Conservation (phyloP, 108 stramenopile genomes). For the Skeletonema potamos region DNA sequence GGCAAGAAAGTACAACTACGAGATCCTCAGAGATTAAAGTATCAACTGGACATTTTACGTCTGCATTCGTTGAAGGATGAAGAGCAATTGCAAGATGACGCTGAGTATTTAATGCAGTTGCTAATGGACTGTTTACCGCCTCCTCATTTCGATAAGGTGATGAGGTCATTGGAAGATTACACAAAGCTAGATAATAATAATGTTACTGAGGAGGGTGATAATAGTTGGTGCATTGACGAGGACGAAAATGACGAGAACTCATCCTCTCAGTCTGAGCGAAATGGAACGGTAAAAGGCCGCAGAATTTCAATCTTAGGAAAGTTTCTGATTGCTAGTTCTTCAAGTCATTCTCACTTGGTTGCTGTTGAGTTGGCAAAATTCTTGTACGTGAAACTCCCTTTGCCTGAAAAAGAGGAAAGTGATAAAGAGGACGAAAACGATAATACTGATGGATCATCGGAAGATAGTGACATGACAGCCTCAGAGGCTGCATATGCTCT, state of each 20-base stretch:
- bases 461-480: neutral
- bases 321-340: constrained; percentile 6
- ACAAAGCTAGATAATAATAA: constrained; percentile 18
- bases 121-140: constrained; percentile 25
- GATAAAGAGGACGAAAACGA: neutral
- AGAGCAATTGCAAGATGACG: constrained; percentile 16
- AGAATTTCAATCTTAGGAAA: constrained; percentile 23
- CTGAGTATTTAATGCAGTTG: constrained; percentile 23
- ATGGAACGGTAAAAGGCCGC: constrained; percentile 7
- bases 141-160: constrained; percentile 38
- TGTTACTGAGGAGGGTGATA: neutral
- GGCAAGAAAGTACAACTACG: neutral
- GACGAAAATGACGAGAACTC: constrained; percentile 6
- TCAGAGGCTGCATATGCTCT: constrained; percentile 1
- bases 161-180: constrained; percentile 22
- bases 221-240: constrained; percentile 9
- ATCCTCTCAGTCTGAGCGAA: neutral
- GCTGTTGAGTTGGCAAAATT: constrained; percentile 44
- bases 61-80: constrained; percentile 18
- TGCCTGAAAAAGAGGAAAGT: neutral
- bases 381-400: constrained; percentile 45
- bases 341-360: constrained; percentile 46
- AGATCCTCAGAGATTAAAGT: neutral
- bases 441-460: neutral
- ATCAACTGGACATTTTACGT: constrained; percentile 2